Evolutionary conservation across 1,284 basidiomycete species (phyloP).

Genomic region (Leccinum angustisporum): DNA sequence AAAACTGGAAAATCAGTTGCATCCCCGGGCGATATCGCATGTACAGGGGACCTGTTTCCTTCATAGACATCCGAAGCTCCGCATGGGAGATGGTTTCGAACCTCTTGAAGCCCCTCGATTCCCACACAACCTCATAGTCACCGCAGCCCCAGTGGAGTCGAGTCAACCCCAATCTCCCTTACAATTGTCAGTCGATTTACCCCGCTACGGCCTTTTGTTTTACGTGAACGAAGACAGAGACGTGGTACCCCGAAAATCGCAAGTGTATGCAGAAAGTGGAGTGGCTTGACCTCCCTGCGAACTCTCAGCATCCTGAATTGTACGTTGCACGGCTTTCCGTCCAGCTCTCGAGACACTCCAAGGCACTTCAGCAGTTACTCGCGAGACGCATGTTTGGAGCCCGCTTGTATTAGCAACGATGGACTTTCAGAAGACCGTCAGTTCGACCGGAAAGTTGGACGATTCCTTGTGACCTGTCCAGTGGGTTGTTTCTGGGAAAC

Average conservation of each 20-base stretch:
- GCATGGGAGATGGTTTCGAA: conserved; percentile 32
- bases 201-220: conserved; percentile 42
- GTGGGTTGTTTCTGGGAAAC: conserved; percentile 41
- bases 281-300: conserved; percentile 21
- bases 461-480: conserved; percentile 45
- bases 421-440: conserved; percentile 31
- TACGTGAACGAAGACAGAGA: conserved; percentile 29
- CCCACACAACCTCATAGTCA: conserved; percentile 31
- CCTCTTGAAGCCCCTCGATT: conserved; percentile 35
- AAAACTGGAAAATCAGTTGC: conserved; percentile 23
- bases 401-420: conserved; percentile 25
- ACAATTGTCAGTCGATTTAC: conserved; percentile 38
- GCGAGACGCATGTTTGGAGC: conserved; percentile 23
- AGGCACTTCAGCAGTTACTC: conserved; percentile 9
- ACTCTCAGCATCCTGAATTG: conserved; percentile 36
- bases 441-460: conserved; percentile 1
- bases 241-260: conserved; percentile 37
- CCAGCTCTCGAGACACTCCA: conserved; percentile 16
- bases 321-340: conserved; percentile 13
- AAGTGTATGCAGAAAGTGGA: conserved; percentile 37
- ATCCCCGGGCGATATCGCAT: not conserved
- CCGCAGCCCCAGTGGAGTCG: not conserved
- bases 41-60: not conserved
- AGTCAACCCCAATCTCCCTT: conserved; percentile 6
- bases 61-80: not conserved